Evolutionary conservation across 371 early-diverging fungal species (phyloP).

Genomic region (Rhizopus stolonifer): DNA sequence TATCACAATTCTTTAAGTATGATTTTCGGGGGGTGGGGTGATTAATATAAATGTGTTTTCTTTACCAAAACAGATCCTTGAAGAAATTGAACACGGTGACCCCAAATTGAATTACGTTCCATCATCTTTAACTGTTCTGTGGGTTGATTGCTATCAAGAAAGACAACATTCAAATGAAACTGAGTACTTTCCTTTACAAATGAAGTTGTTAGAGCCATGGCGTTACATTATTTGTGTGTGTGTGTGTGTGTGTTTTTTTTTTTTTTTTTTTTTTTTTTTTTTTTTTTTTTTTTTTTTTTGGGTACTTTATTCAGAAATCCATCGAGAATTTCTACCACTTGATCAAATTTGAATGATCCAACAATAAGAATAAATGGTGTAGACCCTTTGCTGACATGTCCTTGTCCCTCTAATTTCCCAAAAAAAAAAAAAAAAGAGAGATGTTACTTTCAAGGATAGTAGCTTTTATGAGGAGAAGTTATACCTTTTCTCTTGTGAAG

Average conservation of each 20-base stretch:
- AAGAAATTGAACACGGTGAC: conserved; percentile 39
- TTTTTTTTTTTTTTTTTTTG: too few relatives aligned
- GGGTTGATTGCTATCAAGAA: conserved; percentile 55
- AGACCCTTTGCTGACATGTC: conserved; percentile 37
- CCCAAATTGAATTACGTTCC: conserved; percentile 47
- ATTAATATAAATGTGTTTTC: too few relatives aligned
- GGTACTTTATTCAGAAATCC: conserved; percentile 59
- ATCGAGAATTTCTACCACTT: conserved; percentile 55
- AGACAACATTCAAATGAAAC: conserved; percentile 53
- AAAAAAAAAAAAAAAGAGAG: neutral
- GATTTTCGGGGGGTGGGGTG: too few relatives aligned
- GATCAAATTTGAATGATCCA: conserved; percentile 48
- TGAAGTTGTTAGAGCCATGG: conserved; percentile 6
- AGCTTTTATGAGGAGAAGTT: conserved; percentile 5
- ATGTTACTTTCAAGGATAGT: neutral
- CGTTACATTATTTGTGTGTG: too few relatives aligned
- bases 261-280: too few relatives aligned
- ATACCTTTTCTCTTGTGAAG: conserved; percentile 41
- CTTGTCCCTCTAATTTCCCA: conserved; percentile 27
- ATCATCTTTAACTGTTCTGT: conserved; percentile 50
- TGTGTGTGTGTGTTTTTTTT: too few relatives aligned
- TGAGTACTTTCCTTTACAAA: conserved; percentile 39
- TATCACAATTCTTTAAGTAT: neutral
- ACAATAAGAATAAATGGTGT: conserved; percentile 60
- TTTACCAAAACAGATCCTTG: conserved; percentile 55